These are phyloP conservation scores for Fraxinus excelsior DNA, from an alignment of 257 asterid species.

Conservation along the genomic window DNA sequence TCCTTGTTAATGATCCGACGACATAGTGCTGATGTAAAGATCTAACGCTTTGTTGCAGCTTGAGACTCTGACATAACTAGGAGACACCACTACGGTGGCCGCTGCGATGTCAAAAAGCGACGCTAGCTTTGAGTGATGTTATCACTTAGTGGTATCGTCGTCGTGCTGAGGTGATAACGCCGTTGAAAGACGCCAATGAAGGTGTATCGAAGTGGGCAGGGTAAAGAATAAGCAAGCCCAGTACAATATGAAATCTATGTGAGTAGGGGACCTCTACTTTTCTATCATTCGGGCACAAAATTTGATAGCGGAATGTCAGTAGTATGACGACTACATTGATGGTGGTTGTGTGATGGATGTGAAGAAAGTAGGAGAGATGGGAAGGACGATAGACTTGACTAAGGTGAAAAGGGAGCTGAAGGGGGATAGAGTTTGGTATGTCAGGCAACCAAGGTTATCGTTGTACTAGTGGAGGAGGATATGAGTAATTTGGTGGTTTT, in stretches of 20 bases:
- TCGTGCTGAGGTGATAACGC: too few relatives aligned
- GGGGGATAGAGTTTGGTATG: conserved; percentile 46
- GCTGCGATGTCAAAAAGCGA: too few relatives aligned
- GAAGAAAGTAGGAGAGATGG: conserved; percentile 82
- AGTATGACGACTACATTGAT: conserved; percentile 60
- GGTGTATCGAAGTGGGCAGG: conserved; percentile 87
- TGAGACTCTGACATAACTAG: too few relatives aligned
- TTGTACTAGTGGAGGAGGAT: conserved; percentile 67
- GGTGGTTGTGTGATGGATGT: conserved; percentile 78
- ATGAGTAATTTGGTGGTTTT: conserved; percentile 45
- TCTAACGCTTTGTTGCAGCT: too few relatives aligned
- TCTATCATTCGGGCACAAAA: conserved; percentile 80
- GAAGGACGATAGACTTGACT: conserved; percentile 58
- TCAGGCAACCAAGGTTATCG: conserved; percentile 81
- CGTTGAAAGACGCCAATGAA: conserved; percentile 61
- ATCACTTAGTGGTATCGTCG: too few relatives aligned
- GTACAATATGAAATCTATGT: conserved; percentile 81
- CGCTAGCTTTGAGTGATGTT: too few relatives aligned
- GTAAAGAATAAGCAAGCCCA: conserved; percentile 96
- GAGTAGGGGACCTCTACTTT: conserved; percentile 65
- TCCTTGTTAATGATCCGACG: too few relatives aligned
- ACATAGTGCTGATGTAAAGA: too few relatives aligned
- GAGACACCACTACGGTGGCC: too few relatives aligned
- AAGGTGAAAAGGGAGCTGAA: conserved; percentile 69
- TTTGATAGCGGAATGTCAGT: conserved; percentile 69